Evolutionary conservation across 345 rosid species (phyloP), one percentile per base, ranked within the genome.

Genomic region (Linum lewisii): DNA sequence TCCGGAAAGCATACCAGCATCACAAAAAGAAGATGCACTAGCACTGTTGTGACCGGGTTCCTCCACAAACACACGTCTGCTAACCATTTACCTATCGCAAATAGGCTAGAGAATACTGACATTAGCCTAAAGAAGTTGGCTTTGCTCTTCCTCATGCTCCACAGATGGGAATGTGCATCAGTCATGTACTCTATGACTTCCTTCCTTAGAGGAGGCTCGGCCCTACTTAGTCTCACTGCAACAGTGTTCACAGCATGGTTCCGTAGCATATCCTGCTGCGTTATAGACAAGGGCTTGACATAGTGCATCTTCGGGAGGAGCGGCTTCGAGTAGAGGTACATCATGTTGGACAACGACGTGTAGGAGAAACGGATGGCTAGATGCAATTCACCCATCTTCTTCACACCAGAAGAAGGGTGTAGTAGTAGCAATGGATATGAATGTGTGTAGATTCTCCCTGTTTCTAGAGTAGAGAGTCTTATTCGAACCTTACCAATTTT

Each of bases 311-410:
- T 52, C 0, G 80, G 76, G 7, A 79, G 58, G 66, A 75, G 67
- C 34, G 82, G 82, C 38, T 60, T 67, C 9, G 72, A 23, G 50
- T 73, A 79, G 38, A 64, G 63, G 56, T 67, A 73, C 51, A 79
- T 63, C 76, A 75, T 64, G 57, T 72, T 73, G 1, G 61, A n/a
- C 65, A 59, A 72, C 14, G 79, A 75, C 6, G 58, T 42, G 29
- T 72, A 77, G 6, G 75, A 66, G 51, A 77, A 77, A 11, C 62
- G 59, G 62, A 79, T 71, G 22, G 78, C 80, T 7, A 79, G 71
- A 58, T 75, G 80, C 59, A 75, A 62, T 54, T 78, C 82, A 7
- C 82, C 82, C 82, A 74, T 78, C 29, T 78, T 78, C 66, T 74
- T 74, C 51, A 78, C 72, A 22, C 82, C 82, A 5, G 72, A 62